Percentiles rank a stretch among this genome's conserved stretches.
These are phyloP conservation scores for Podaxis mareebaensis DNA, from an alignment of 768 basidiomycete genomes.

Conservation along the genomic window DNA sequence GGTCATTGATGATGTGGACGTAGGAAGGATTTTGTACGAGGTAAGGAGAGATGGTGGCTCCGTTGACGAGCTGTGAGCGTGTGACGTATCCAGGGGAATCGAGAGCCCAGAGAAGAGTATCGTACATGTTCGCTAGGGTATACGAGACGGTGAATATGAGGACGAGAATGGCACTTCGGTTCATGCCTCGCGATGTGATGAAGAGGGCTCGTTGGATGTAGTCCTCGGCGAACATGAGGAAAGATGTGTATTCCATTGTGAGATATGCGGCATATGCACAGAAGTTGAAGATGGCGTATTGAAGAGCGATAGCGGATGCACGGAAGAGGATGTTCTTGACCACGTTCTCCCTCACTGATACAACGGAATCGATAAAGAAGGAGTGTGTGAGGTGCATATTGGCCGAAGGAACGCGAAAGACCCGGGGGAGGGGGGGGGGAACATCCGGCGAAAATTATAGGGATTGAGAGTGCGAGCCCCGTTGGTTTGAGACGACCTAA, in stretches of 20 bases:
- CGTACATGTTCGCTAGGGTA: slow-evolving; percentile 19
- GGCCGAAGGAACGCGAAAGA: not conserved
- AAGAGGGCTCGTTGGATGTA: slow-evolving; percentile 20
- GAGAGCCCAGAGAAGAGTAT: slow-evolving; percentile 24
- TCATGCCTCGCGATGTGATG: slow-evolving; percentile 15
- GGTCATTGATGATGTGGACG: slow-evolving; percentile 18
- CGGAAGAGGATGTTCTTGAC: slow-evolving; percentile 25
- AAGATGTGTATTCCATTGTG: slow-evolving; percentile 21
- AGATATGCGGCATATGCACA: slow-evolving; percentile 20
- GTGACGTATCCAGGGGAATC: slow-evolving; percentile 23
- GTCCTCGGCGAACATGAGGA: slow-evolving; percentile 24
- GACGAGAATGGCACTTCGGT: slow-evolving; percentile 19
- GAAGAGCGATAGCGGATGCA: slow-evolving; percentile 17
- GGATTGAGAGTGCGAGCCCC: not conserved
- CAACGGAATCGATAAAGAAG: not conserved
- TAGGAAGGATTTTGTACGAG: slow-evolving; percentile 19
- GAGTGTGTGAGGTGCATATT: not conserved
- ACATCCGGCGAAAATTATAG: not conserved
- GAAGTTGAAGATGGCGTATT: slow-evolving; percentile 18
- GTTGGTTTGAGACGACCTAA: not conserved
- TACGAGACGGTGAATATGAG: slow-evolving; percentile 16
- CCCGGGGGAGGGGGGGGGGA: not conserved
- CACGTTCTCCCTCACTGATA: slow-evolving; percentile 18
- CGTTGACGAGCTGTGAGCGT: slow-evolving; percentile 12
- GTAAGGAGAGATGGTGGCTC: slow-evolving; percentile 1